Conservation (phyloP, 768 basidiomycete genomes). For the Lactarius sp. region DNA sequence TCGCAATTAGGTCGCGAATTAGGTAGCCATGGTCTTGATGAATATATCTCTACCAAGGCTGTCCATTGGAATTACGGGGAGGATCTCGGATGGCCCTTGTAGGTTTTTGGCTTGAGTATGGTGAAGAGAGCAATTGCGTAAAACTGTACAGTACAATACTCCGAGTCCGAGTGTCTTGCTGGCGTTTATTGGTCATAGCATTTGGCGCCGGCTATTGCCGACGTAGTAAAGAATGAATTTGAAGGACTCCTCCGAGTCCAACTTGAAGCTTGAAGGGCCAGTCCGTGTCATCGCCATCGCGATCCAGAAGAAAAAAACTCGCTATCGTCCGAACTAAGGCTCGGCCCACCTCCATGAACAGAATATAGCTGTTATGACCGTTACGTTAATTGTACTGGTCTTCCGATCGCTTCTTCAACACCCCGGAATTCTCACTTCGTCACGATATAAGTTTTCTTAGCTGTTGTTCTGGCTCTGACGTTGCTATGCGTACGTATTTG, state of each 20-base stretch:
- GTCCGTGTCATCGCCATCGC: too few species aligned
- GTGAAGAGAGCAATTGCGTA: neutral
- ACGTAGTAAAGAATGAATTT: neutral
- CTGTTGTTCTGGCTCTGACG: neutral
- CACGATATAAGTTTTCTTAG: neutral
- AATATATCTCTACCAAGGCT: constrained; percentile 79
- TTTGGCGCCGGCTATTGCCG: constrained; percentile 1
- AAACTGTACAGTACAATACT: neutral
- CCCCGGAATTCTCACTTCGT: neutral
- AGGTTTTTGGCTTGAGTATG: constrained; percentile 14
- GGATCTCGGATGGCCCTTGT: constrained; percentile 74
- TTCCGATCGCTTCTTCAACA: neutral
- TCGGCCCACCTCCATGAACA: neutral
- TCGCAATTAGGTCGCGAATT: constrained; percentile 67
- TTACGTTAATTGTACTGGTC: neutral
- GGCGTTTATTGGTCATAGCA: neutral
- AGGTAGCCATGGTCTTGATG: constrained; percentile 77
- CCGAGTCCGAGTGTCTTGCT: too few species aligned
- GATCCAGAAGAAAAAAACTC: too few species aligned
- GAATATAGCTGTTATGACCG: neutral
- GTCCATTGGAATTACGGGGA: constrained; percentile 88
- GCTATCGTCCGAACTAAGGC: neutral
- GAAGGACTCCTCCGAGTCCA: too few species aligned
- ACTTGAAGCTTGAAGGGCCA: too few species aligned
- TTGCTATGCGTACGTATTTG: neutral